Conservation (phyloP, 495 filamentous ascomycete genomes). For the Penicillium egyptiacum region DNA sequence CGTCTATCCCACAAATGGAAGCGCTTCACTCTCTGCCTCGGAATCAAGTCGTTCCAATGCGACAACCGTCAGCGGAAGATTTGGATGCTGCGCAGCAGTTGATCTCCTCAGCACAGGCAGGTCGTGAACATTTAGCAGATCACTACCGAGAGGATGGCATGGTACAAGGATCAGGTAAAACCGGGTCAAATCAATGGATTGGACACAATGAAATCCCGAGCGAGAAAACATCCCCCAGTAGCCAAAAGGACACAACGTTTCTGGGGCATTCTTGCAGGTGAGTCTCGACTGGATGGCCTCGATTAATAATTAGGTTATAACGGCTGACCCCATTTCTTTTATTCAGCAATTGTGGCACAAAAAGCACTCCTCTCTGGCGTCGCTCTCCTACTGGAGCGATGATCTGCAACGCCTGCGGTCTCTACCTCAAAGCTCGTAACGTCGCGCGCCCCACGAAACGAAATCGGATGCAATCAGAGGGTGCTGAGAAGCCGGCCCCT, state of each 20-base stretch:
- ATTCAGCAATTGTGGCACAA: conserved; percentile 88
- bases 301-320: background rate
- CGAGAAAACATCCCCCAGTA: conserved; percentile 35
- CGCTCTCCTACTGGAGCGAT: conserved; percentile 88
- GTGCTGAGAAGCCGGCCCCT: conserved; percentile 17
- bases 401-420: conserved; percentile 96
- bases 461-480: conserved; percentile 55
- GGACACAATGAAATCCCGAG: conserved; percentile 17
- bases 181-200: conserved; percentile 14
- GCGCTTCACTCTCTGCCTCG: conserved; percentile 40
- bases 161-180: conserved; percentile 14
- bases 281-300: conserved; percentile 11
- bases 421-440: conserved; percentile 93
- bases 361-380: conserved; percentile 90
- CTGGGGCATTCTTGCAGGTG: conserved; percentile 59
- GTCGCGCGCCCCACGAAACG: conserved; percentile 84
- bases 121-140: conserved; percentile 40
- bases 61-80: conserved; percentile 48
- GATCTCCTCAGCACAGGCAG: conserved; percentile 47
- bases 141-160: conserved; percentile 26
- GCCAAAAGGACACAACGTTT: conserved; percentile 43
- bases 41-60: conserved; percentile 33
- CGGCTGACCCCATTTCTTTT: conserved; percentile 23
- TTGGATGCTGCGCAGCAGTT: conserved; percentile 49
- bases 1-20: conserved; percentile 45